Percentiles rank a stretch among this genome's conserved stretches.
phyloP scores from a whole-genome alignment of 768 basidiomycete species.

The Calocybe indica region DNA sequence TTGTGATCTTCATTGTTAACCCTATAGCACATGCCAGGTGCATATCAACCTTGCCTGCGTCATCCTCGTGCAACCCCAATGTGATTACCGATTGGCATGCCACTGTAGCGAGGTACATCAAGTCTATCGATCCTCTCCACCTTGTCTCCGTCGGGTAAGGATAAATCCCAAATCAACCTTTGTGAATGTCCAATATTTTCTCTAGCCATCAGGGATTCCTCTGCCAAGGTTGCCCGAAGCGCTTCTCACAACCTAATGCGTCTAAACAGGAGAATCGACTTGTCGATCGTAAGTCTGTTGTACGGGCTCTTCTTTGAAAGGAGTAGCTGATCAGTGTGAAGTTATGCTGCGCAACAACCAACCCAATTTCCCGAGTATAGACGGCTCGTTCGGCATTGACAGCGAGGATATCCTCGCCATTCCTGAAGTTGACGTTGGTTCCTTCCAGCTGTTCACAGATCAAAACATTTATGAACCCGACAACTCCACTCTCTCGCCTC shows the following conservation, averaged over 20 bases:
- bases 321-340: background rate
- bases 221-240: slow-evolving; percentile 50
- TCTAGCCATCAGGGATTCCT: slow-evolving; percentile 43
- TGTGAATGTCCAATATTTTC: background rate
- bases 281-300: slow-evolving; percentile 33
- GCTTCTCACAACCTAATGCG: slow-evolving; percentile 39
- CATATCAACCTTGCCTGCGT: slow-evolving; percentile 44
- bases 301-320: background rate
- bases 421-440: slow-evolving; percentile 48
- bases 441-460: slow-evolving; percentile 67
- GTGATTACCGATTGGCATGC: slow-evolving; percentile 56
- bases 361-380: slow-evolving; percentile 37
- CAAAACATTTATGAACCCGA: slow-evolving; percentile 47
- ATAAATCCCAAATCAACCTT: slow-evolving; percentile 6
- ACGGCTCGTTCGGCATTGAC: slow-evolving; percentile 64
- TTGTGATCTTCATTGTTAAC: too few relatives aligned
- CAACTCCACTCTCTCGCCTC: slow-evolving; percentile 44
- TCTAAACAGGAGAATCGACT: slow-evolving; percentile 43
- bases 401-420: slow-evolving; percentile 58
- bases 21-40: slow-evolving; percentile 36
- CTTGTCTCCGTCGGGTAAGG: slow-evolving; percentile 56
- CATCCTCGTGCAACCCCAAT: slow-evolving; percentile 38
- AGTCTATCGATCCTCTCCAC: slow-evolving; percentile 52
- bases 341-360: slow-evolving; percentile 8
- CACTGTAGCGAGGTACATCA: slow-evolving; percentile 37